phyloP scores from a whole-genome alignment of 1,284 basidiomycete species.

The Agaricales sp. region DNA sequence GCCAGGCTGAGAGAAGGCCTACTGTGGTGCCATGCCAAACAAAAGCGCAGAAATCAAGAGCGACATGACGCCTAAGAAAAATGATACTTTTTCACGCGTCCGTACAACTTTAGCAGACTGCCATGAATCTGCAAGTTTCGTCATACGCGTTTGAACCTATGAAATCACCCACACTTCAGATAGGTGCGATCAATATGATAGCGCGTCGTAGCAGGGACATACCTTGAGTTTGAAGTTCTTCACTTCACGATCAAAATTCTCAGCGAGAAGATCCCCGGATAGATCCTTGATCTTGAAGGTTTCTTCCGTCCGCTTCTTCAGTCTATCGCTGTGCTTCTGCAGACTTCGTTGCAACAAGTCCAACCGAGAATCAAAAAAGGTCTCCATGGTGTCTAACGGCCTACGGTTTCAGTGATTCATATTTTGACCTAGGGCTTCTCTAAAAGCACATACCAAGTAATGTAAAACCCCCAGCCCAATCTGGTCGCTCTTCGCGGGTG shows the following conservation, averaged over 20 bases:
- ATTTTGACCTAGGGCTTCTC: conserved; percentile 5
- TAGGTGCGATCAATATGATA: conserved; percentile 1
- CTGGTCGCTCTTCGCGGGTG: conserved; percentile 30
- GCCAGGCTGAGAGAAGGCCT: conserved; percentile 29
- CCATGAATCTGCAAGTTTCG: conserved; percentile 67
- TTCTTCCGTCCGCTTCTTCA: conserved; percentile 71
- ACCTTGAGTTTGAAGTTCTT: conserved; percentile 67
- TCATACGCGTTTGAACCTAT: conserved; percentile 69
- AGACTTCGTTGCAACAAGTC: conserved; percentile 83
- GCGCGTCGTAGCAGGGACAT: conserved; percentile 10
- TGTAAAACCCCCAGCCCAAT: conserved; percentile 56
- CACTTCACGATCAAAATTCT: conserved; percentile 80
- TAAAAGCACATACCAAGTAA: conserved; percentile 43
- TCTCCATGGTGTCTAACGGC: conserved; percentile 82
- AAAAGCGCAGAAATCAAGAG: conserved; percentile 76
- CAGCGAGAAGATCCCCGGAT: conserved; percentile 52
- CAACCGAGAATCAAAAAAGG: conserved; percentile 83
- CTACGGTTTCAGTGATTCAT: too few species aligned
- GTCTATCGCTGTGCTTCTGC: conserved; percentile 74
- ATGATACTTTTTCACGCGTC: conserved; percentile 84
- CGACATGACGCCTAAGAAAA: conserved; percentile 87
- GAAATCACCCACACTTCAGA: conserved; percentile 6
- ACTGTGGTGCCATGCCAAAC: conserved; percentile 79
- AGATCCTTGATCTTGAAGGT: conserved; percentile 39
- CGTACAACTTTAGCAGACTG: conserved; percentile 86